Conservation (phyloP, 768 basidiomycete species). For the Pluteus cervinus region DNA sequence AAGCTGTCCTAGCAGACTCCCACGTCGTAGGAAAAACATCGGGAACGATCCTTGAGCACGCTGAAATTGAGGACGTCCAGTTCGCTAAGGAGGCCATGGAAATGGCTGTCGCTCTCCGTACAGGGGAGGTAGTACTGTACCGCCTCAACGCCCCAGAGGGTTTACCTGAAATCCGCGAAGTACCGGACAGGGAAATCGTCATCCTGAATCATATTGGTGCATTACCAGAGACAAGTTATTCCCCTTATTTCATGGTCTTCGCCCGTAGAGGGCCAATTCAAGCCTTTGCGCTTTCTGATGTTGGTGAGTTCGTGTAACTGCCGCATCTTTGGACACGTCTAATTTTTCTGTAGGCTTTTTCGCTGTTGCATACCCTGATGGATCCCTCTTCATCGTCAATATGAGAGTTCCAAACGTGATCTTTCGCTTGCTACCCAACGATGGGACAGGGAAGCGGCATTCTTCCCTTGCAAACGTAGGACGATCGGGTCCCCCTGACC, state of each 20-base stretch:
- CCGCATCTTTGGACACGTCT: conserved; percentile 3
- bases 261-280: conserved; percentile 41
- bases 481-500: conserved; percentile 36
- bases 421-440: conserved; percentile 43
- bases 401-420: conserved; percentile 71
- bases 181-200: conserved; percentile 43
- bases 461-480: too few relatives aligned
- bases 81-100: conserved; percentile 55
- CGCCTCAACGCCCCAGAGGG: conserved; percentile 19
- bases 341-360: conserved; percentile 55
- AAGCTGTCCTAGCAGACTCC: conserved; percentile 40
- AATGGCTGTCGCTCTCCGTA: conserved; percentile 42
- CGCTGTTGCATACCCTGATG: conserved; percentile 61
- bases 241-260: conserved; percentile 56
- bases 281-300: conserved; percentile 61
- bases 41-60: too few relatives aligned
- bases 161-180: conserved; percentile 13
- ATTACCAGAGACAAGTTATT: conserved; percentile 37
- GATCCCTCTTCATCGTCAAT: conserved; percentile 59
- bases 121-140: conserved; percentile 55
- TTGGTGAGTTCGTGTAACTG: conserved; percentile 41
- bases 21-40: conserved; percentile 26
- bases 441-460: too few relatives aligned
- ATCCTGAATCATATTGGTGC: conserved; percentile 43
- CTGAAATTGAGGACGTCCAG: too few relatives aligned